These are phyloP conservation scores for Sclerotinia subarctica DNA, from an alignment of 2,329 filamentous ascomycete genomes.

Conservation along the genomic window DNA sequence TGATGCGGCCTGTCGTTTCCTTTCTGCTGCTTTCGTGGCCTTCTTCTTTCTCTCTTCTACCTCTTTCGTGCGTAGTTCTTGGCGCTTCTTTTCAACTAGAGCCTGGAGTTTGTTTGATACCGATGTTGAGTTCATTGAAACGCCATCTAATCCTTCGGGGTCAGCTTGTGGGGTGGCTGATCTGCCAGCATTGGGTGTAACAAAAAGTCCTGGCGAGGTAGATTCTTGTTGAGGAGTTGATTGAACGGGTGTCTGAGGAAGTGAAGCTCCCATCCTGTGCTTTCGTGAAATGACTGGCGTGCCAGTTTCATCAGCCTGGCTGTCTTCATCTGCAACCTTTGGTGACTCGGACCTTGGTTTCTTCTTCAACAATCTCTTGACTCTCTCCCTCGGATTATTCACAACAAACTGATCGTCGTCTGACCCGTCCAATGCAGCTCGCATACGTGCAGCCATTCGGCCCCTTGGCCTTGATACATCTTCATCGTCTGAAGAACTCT, in stretches of 20 bases:
- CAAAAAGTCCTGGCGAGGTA: conserved; percentile 42
- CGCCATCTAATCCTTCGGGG: conserved; percentile 41
- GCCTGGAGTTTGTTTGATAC: conserved; percentile 61
- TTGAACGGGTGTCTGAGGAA: conserved; percentile 27
- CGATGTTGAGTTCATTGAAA: conserved; percentile 45
- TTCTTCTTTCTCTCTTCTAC: conserved; percentile 51
- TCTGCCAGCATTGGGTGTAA: conserved; percentile 38
- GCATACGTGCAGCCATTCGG: conserved; percentile 63
- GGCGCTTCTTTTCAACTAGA: conserved; percentile 69
- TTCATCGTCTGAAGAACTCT: conserved; percentile 41
- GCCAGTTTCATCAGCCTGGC: conserved; percentile 37
- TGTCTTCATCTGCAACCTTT: conserved; percentile 38
- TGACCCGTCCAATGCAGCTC: conserved; percentile 38
- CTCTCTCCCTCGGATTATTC: conserved; percentile 42
- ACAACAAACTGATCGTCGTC: conserved; percentile 24
- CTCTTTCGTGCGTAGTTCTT: conserved; percentile 67
- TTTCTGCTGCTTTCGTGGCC: conserved; percentile 35
- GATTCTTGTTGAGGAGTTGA: conserved; percentile 26
- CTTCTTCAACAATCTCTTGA: conserved; percentile 44
- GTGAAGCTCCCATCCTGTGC: conserved; percentile 29
- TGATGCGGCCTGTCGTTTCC: conserved; percentile 47
- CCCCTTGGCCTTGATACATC: conserved; percentile 56
- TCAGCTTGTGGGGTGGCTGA: conserved; percentile 35
- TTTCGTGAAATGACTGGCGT: conserved; percentile 32
- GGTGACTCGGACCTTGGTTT: conserved; percentile 30